Evolutionary conservation across 1,284 basidiomycete species (phyloP).

Genomic region (Acaromyces ingoldii): DNA sequence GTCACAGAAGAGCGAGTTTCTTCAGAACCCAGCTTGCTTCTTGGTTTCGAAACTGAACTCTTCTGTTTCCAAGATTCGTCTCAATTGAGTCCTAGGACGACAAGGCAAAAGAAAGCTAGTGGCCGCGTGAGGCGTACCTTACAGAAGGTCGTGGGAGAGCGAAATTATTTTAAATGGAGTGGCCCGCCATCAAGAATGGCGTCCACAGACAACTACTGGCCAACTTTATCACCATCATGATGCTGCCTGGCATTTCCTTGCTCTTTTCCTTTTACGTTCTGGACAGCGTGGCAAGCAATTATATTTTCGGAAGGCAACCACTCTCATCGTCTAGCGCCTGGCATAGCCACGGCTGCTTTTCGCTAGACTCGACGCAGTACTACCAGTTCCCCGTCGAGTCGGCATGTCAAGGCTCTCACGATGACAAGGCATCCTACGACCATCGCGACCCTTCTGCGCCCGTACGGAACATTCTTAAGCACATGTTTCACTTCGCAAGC

Average conservation of each 20-base stretch:
- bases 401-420: slow-evolving; percentile 1
- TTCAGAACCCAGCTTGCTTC: too few species aligned
- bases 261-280: slow-evolving; percentile 3
- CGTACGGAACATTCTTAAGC: slow-evolving; percentile 3
- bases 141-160: too few species aligned
- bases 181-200: slow-evolving; percentile 6
- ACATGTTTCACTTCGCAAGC: not conserved
- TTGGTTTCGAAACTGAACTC: too few species aligned
- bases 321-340: slow-evolving; percentile 3
- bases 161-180: too few species aligned
- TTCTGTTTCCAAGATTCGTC: too few species aligned
- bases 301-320: slow-evolving; percentile 5
- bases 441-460: slow-evolving; percentile 5
- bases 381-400: slow-evolving; percentile 5
- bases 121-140: too few species aligned
- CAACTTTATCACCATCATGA: slow-evolving; percentile 4
- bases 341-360: slow-evolving; percentile 5
- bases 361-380: slow-evolving; percentile 6
- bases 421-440: slow-evolving; percentile 1
- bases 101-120: too few species aligned
- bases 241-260: slow-evolving; percentile 2
- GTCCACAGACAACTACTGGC: slow-evolving; percentile 2
- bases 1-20: too few species aligned
- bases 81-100: too few species aligned
- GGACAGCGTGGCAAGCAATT: slow-evolving; percentile 4